Percentiles rank a stretch among this genome's conserved stretches.
Conservation (phyloP, 768 basidiomycete genomes). For the Calocera cornea region DNA sequence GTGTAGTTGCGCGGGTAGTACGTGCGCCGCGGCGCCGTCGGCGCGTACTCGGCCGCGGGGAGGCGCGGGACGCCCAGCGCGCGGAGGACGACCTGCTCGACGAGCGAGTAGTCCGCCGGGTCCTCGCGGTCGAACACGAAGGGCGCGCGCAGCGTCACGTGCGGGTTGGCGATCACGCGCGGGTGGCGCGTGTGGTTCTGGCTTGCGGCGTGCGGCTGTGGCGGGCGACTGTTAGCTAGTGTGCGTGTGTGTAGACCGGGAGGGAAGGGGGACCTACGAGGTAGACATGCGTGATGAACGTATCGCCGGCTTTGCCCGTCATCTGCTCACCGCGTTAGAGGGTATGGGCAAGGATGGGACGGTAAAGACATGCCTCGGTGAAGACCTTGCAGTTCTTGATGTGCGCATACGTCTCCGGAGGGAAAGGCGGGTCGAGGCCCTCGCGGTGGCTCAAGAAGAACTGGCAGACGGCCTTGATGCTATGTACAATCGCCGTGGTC, state of each 20-base stretch:
- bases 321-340: neutral
- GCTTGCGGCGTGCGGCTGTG: slow-evolving; percentile 13
- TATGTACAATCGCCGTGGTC: neutral
- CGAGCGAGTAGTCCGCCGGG: slow-evolving; percentile 15
- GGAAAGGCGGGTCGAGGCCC: slow-evolving; percentile 16
- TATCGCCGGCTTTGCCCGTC: slow-evolving; percentile 16
- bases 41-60: slow-evolving; percentile 13
- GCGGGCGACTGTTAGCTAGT: slow-evolving; percentile 1
- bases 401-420: slow-evolving; percentile 6
- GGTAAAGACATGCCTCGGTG: neutral
- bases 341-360: neutral
- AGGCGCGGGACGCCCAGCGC: slow-evolving; percentile 10
- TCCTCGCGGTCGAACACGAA: slow-evolving; percentile 14
- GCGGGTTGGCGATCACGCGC: slow-evolving; percentile 18
- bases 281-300: slow-evolving; percentile 12
- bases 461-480: slow-evolving; percentile 9
- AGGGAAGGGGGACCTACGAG: neutral
- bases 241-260: neutral
- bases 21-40: slow-evolving; percentile 9
- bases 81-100: slow-evolving; percentile 18
- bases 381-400: slow-evolving; percentile 12
- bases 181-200: slow-evolving; percentile 15
- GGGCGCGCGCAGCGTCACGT: slow-evolving; percentile 14
- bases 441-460: slow-evolving; percentile 15
- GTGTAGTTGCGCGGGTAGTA: slow-evolving; percentile 15